phyloP scores from a whole-genome alignment of 139 green algal genomes.

The Asterochloris erici region DNA sequence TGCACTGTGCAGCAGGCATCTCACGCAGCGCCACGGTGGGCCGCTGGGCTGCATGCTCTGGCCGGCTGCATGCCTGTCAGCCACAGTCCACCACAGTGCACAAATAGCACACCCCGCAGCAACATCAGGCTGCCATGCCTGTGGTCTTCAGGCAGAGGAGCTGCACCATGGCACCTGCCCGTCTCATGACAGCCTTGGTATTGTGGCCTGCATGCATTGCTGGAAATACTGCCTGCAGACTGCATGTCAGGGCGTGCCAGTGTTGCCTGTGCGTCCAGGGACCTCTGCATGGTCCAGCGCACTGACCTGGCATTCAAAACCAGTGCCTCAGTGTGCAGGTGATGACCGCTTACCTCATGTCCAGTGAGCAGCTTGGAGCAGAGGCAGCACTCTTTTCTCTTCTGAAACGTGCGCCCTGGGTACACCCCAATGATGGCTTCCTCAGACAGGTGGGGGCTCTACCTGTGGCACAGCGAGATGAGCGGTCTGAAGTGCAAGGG shows the following conservation, averaged over 20 bases:
- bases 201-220: neutral
- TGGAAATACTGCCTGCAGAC: neutral
- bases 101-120: neutral
- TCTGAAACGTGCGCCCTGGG: slow-evolving; percentile 17
- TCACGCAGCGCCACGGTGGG: slow-evolving; percentile 34
- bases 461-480: too few relatives aligned
- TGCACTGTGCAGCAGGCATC: slow-evolving; percentile 42
- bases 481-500: too few relatives aligned
- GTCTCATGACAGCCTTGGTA: neutral
- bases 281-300: neutral
- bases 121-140: neutral
- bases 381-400: slow-evolving; percentile 23
- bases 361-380: slow-evolving; percentile 13
- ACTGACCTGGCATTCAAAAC: neutral
- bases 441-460: slow-evolving; percentile 47
- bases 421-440: slow-evolving; percentile 69
- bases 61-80: neutral
- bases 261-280: neutral
- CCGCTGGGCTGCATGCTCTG: neutral
- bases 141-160: neutral
- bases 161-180: neutral
- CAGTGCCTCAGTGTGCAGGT: slow-evolving; percentile 9
- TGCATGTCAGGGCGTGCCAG: neutral
- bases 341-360: slow-evolving; percentile 50
- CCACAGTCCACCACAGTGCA: too few relatives aligned